These are phyloP conservation scores for Sugiyamaella paludigena DNA, from an alignment of 1,139 yeast genomes.

Conservation along the genomic window DNA sequence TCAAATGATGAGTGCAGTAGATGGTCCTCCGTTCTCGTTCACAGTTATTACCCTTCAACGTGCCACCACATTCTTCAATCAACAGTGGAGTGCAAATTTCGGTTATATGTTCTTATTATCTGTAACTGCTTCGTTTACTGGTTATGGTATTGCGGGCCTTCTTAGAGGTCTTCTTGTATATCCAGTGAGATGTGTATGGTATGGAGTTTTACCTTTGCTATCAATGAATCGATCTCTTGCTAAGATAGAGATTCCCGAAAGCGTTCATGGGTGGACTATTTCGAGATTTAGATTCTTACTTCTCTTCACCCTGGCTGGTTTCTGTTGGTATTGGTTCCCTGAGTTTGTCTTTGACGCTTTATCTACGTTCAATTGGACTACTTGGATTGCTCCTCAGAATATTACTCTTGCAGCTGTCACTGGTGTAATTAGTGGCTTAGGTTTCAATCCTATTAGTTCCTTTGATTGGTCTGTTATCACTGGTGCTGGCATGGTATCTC, in stretches of 20 bases:
- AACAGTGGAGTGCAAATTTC: slow-evolving; percentile 27
- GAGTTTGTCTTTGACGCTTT: slow-evolving; percentile 49
- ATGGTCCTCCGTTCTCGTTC: slow-evolving; percentile 45
- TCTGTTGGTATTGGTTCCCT: slow-evolving; percentile 58
- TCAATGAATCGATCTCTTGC: slow-evolving; percentile 55
- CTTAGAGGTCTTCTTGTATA: slow-evolving; percentile 46
- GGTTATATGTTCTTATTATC: slow-evolving; percentile 51
- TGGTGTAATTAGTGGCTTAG: slow-evolving; percentile 58
- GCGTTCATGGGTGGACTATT: slow-evolving; percentile 50
- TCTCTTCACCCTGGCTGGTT: slow-evolving; percentile 39
- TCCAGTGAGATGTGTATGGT: slow-evolving; percentile 57
- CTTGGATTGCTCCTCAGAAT: slow-evolving; percentile 60
- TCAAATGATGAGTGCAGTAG: slow-evolving; percentile 44
- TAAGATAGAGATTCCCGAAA: slow-evolving; percentile 44
- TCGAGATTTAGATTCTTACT: slow-evolving; percentile 48
- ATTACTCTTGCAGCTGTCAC: slow-evolving; percentile 54
- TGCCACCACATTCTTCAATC: slow-evolving; percentile 33
- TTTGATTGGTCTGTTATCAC: slow-evolving; percentile 51
- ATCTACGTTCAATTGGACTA: slow-evolving; percentile 56
- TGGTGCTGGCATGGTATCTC: slow-evolving; percentile 37
- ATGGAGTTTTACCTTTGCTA: slow-evolving; percentile 50
- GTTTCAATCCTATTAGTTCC: slow-evolving; percentile 54
- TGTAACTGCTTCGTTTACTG: slow-evolving; percentile 55
- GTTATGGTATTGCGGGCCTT: slow-evolving; percentile 58
- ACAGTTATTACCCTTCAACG: slow-evolving; percentile 35